Evolutionary conservation across 495 filamentous ascomycete species (phyloP).

Genomic region (Pyrenopolyporus hunteri): DNA sequence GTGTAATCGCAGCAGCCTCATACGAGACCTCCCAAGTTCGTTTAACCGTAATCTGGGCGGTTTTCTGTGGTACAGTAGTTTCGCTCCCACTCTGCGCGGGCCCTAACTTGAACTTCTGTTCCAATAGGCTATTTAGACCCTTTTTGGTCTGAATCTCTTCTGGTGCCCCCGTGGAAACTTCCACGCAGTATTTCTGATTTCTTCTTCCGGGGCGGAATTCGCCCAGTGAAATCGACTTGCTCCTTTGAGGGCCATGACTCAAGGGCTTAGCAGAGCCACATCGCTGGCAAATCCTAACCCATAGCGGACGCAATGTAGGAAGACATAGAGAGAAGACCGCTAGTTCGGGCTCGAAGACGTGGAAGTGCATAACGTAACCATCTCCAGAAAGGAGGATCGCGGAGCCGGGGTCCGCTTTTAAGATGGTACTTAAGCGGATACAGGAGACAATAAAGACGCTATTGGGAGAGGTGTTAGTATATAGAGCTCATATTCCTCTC

Average conservation of each 20-base stretch:
- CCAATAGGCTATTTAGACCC: neutral
- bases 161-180: too few species aligned
- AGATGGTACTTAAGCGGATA: constrained; percentile 9
- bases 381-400: neutral
- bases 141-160: too few species aligned
- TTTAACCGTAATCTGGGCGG: constrained; percentile 6
- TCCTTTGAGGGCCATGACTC: neutral
- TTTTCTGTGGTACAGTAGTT: neutral
- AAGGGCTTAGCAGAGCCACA: neutral
- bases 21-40: constrained; percentile 17
- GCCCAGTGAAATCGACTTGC: too few species aligned
- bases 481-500: too few species aligned
- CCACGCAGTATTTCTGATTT: too few species aligned
- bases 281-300: neutral
- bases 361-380: constrained; percentile 9
- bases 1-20: neutral
- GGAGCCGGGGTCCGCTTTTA: neutral
- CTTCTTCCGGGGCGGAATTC: too few species aligned
- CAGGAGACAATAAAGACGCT: constrained; percentile 20
- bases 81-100: neutral
- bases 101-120: neutral
- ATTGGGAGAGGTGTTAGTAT: neutral
- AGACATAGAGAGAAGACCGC: constrained; percentile 21
- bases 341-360: constrained; percentile 32
- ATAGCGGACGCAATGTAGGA: constrained; percentile 15